Base-by-base conservation (phyloP, 495 filamentous ascomycete species). In the Cercophora newfieldiana region DNA sequence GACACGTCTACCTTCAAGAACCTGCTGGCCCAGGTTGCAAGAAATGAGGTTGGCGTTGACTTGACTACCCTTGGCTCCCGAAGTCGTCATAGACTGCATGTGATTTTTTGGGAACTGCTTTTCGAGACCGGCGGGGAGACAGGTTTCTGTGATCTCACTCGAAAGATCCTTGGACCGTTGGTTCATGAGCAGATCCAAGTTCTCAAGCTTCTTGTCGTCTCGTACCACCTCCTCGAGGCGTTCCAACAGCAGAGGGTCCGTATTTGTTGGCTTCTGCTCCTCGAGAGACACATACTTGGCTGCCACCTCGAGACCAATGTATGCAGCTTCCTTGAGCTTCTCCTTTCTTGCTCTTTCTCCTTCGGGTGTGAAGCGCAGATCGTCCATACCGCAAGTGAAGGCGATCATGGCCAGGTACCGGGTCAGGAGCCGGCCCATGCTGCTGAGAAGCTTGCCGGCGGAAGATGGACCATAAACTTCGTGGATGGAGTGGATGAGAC, bases 41-140 rank as follows among this genome's bases (percentile, higher is more conserved):
- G 93, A 97, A 80, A 99, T 98, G 61, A 97, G 87, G 70, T 95
- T 97, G 63, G 96, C 96, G 75, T 99, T 99, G 71, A 98, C 96
- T 60, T 83, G 77, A 37, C 85, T 90, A 72, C 96, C 95, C 83
- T 99, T 99, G 56, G 96, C 96, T 71, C 96, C 96, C 26, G 96
- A 96, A 2, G 89, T 88, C 10, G 96, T 99, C 96, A 99, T 99
- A 66, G 89, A 87, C 82, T 98, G 96, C 93, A 99, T 98, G 75
- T 98, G 96, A 69, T 99, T 99, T 72, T 89, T 90, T 0, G 96
- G 96, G 79, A 98, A 98, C 22, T 87, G 87, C 78, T 99, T 99
- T 63, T 88, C 87, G 37, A 99, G 86, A 33, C 92, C 93, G 8
- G 72, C 71, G 1, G 95, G 96, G 48, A 98, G 83, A 79, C 93